Evolutionary conservation across 1,284 basidiomycete species (phyloP).

Genomic region (Heterobasidion annosum): DNA sequence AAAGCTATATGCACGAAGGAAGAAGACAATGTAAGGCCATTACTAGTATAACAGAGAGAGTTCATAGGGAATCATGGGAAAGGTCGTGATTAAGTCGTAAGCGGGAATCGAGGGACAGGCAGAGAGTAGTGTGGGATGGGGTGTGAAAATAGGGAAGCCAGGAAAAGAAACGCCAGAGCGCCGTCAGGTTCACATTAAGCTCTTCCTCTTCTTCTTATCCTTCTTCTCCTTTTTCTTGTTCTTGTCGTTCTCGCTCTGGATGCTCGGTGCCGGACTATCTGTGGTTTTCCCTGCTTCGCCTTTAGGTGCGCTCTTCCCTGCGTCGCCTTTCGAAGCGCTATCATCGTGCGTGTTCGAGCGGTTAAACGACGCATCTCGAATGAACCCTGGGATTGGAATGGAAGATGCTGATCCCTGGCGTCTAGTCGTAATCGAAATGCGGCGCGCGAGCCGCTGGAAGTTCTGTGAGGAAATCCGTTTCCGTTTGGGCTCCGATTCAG

Average conservation of each 20-base stretch:
- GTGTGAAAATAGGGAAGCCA: background rate
- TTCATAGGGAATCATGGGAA: background rate
- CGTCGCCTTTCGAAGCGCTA: slow-evolving; percentile 14
- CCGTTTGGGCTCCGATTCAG: slow-evolving; percentile 63
- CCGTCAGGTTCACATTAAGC: slow-evolving; percentile 14
- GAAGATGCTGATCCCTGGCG: slow-evolving; percentile 43
- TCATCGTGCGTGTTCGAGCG: slow-evolving; percentile 14
- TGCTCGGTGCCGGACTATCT: slow-evolving; percentile 34
- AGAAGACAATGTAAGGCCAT: background rate
- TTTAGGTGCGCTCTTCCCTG: slow-evolving; percentile 9
- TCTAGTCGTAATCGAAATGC: slow-evolving; percentile 58
- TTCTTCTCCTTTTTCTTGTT: slow-evolving; percentile 33
- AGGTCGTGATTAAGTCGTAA: background rate
- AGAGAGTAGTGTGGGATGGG: background rate
- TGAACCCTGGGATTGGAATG: slow-evolving; percentile 29
- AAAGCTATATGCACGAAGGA: background rate
- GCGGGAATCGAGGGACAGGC: background rate
- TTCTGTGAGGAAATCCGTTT: slow-evolving; percentile 76
- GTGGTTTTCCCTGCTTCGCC: slow-evolving; percentile 18
- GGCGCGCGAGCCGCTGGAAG: slow-evolving; percentile 67
- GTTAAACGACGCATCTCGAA: slow-evolving; percentile 25
- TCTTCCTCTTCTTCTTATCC: slow-evolving; percentile 30
- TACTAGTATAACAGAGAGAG: slow-evolving; percentile 2
- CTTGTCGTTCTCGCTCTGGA: slow-evolving; percentile 34
- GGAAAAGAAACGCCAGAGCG: background rate